Evolutionary conservation across 2,329 filamentous ascomycete species (phyloP), one percentile per base, ranked within the genome.

Genomic region (Epichloe brachyelytri): DNA sequence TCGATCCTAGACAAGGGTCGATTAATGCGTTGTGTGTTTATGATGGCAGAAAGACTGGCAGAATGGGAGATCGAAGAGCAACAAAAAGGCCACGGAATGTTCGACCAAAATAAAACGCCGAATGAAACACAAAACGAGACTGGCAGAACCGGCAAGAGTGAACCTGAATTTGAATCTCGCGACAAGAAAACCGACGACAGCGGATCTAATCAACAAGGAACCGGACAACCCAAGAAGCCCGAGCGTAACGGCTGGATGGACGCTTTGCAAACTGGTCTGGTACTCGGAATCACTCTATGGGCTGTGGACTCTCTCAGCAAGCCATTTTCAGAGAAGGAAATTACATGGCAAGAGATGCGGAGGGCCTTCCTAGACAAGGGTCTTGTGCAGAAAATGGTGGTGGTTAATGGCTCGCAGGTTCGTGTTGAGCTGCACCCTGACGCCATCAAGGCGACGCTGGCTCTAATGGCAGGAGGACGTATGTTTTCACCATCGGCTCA

Each of bases 341-440:
- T 98, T 53, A 97, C 93, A 51, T 98, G 89, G 88, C 90, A 98
- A 70, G 93, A 98, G 70, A 88, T 98, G 71, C 78, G 87, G 56
- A 90, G 82, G 59, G 93, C 88, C 34, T 97, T 95, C 75, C 75
- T 98, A 54, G 89, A 96, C 70, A 96, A 95, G 74, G 93, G 93
- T 7, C 77, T 98, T 22, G 90, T 98, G 19, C 87, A 96, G 71
- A 96, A 90, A 72, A 77, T 98, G 17, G 83, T 95, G 36, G 78
- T 95, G 48, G 82, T 89, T 59, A 79, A 83, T 56, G 82, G 80
- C 60, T 65, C 65, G 14, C 80, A 79, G 55, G 93, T 97, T 44
- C 80, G 85, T 50, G 87, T 96, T 34, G 80, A 88, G 57, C 74
- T 93, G 46, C 82, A 94, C 65, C 82, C 85, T 46, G 83, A 90